Evolutionary conservation across 805 yeast genomes (phyloP).

Genomic region (Danielia oregonensis): DNA sequence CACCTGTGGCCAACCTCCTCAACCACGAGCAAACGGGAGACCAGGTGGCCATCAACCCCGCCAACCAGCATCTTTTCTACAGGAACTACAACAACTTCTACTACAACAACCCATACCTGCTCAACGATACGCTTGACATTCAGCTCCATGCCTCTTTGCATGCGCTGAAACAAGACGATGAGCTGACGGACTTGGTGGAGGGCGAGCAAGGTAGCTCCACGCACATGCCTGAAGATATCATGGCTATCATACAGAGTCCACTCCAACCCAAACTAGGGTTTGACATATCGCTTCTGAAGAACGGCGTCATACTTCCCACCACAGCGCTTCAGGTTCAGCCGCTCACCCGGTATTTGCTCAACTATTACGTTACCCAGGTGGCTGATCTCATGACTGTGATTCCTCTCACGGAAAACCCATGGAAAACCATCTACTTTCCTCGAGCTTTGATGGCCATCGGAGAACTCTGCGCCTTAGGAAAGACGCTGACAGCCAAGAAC

Average conservation of each 20-base stretch:
- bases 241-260: slow-evolving; percentile 44
- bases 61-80: slow-evolving; percentile 34
- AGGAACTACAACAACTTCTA: slow-evolving; percentile 36
- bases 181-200: slow-evolving; percentile 30
- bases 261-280: slow-evolving; percentile 41
- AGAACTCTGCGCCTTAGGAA: slow-evolving; percentile 70
- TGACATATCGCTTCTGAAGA: slow-evolving; percentile 30
- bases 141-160: slow-evolving; percentile 39
- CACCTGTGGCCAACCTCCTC: neutral
- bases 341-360: slow-evolving; percentile 64
- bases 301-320: slow-evolving; percentile 42
- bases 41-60: slow-evolving; percentile 26
- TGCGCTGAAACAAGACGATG: slow-evolving; percentile 23
- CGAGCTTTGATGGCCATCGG: slow-evolving; percentile 80
- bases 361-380: slow-evolving; percentile 69
- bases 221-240: slow-evolving; percentile 51
- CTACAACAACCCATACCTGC: slow-evolving; percentile 37
- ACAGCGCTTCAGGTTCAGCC: slow-evolving; percentile 65
- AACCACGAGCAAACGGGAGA: too few species aligned
- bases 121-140: slow-evolving; percentile 37
- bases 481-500: slow-evolving; percentile 70
- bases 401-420: slow-evolving; percentile 72
- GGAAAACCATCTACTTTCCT: slow-evolving; percentile 85
- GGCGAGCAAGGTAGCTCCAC: slow-evolving; percentile 32
- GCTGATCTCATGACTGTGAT: slow-evolving; percentile 78